Evolutionary conservation across 2,329 filamentous ascomycete genomes (phyloP).

Genomic region (Sordariomycetes sp.): DNA sequence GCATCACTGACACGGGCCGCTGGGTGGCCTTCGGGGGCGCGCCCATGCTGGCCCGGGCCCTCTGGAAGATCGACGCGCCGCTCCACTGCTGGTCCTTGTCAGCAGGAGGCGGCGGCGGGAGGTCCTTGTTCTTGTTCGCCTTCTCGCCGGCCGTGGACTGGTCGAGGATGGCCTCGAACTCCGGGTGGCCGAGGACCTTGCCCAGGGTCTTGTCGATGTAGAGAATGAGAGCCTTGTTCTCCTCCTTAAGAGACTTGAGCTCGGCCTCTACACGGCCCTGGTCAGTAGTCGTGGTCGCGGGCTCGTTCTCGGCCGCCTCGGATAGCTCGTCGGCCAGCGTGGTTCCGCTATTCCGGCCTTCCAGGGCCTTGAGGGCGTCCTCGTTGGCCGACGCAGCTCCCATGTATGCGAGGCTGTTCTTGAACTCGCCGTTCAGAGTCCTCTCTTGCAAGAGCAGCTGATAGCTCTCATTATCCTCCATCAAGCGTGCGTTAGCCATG

Average conservation of each 20-base stretch:
- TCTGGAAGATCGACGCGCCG: constrained; percentile 19
- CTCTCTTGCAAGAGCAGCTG: constrained; percentile 89
- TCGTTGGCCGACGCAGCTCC: constrained; percentile 42
- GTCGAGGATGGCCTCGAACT: constrained; percentile 89
- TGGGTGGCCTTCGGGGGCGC: constrained; percentile 29
- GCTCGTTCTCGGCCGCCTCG: constrained; percentile 50
- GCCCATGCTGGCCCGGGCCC: constrained; percentile 40
- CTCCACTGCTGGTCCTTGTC: constrained; percentile 13
- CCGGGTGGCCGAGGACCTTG: constrained; percentile 83
- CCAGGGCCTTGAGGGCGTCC: constrained; percentile 53
- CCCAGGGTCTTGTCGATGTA: constrained; percentile 99
- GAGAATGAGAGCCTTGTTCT: constrained; percentile 92
- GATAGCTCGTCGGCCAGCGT: constrained; percentile 85
- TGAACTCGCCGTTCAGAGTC: constrained; percentile 89
- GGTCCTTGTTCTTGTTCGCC: constrained; percentile 66
- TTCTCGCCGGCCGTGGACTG: constrained; percentile 49
- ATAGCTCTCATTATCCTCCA: constrained; percentile 99
- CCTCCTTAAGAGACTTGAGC: constrained; percentile 69
- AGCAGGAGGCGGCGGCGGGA: constrained; percentile 58
- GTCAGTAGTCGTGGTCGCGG: constrained; percentile 47
- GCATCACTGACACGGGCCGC: constrained; percentile 49
- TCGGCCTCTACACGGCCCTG: constrained; percentile 60
- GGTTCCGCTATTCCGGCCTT: constrained; percentile 40
- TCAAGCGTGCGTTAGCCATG: constrained; percentile 89
- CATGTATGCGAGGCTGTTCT: constrained; percentile 66